phyloP scores from a whole-genome alignment of 2,329 filamentous ascomycete genomes.

The Fusarium ambrosium region DNA sequence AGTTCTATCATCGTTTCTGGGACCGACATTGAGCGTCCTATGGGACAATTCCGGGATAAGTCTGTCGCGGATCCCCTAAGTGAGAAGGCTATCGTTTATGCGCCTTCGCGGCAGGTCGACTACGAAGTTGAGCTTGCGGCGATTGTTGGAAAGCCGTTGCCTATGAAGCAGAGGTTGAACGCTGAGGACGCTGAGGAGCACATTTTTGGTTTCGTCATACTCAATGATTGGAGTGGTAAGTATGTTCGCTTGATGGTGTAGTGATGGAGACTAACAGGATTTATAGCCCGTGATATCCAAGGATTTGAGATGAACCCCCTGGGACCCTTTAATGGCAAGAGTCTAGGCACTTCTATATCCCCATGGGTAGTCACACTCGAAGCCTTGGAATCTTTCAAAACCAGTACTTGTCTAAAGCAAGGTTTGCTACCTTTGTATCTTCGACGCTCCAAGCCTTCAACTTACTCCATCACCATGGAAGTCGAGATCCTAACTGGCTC shows the following conservation, averaged over 20 bases:
- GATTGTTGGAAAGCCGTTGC: constrained; percentile 58
- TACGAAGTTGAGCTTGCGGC: constrained; percentile 61
- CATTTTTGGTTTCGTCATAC: constrained; percentile 72
- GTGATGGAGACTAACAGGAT: constrained; percentile 8
- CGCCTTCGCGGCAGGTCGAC: constrained; percentile 53
- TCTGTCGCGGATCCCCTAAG: constrained; percentile 21
- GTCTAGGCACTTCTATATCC: constrained; percentile 70
- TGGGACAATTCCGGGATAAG: constrained; percentile 56
- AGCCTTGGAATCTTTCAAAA: constrained; percentile 70
- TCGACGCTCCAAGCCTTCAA: constrained; percentile 51
- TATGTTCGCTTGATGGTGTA: not conserved
- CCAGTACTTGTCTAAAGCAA: not conserved
- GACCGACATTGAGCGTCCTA: constrained; percentile 61
- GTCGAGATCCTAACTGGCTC: constrained; percentile 46
- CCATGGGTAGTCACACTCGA: constrained; percentile 74
- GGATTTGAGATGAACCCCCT: constrained; percentile 71
- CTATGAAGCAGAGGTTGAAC: constrained; percentile 52
- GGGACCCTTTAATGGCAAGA: constrained; percentile 73
- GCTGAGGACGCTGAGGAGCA: constrained; percentile 67
- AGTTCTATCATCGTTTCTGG: constrained; percentile 66
- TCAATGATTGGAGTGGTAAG: constrained; percentile 73
- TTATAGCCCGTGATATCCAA: constrained; percentile 70
- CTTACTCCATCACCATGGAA: constrained; percentile 51
- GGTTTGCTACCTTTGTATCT: constrained; percentile 46
- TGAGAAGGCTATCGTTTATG: constrained; percentile 37